A percentile compares a stretch with the other conserved stretches of the same genome.
Conservation (phyloP, 108 stramenopile species). For the Pseudonitzschia pungens region DNA sequence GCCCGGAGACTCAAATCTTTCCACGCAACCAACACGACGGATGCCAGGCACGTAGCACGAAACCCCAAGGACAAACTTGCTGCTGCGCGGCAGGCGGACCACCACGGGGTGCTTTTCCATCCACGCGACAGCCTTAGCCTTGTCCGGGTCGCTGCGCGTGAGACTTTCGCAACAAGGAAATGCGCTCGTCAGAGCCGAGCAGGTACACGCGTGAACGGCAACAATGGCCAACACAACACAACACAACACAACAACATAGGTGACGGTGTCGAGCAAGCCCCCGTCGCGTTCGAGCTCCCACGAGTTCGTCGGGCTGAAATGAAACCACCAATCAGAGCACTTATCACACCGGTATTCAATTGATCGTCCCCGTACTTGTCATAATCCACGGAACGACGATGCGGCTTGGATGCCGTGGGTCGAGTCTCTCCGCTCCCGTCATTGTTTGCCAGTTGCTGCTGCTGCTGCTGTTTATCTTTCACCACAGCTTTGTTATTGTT, state of each 20-base stretch:
- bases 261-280: not conserved
- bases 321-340: constrained; percentile 6
- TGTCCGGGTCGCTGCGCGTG: not conserved
- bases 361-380: constrained; percentile 1
- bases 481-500: too few relatives aligned
- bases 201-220: constrained; percentile 7
- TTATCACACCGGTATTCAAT: constrained; percentile 1
- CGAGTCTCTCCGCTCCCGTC: not conserved
- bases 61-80: not conserved
- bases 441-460: too few relatives aligned
- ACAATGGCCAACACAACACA: constrained; percentile 1
- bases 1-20: not conserved
- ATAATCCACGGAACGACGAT: not conserved
- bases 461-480: too few relatives aligned
- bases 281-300: constrained; percentile 3
- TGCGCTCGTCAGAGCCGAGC: not conserved
- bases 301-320: not conserved
- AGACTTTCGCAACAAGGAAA: not conserved
- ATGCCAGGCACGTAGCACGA: not conserved
- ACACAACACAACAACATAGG: too few relatives aligned
- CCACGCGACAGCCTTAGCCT: not conserved
- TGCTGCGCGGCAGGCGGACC: not conserved
- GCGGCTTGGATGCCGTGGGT: not conserved
- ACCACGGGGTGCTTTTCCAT: not conserved
- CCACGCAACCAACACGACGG: not conserved